Conservation (phyloP, 495 filamentous ascomycete species). For the Tuber microsphaerosporum region DNA sequence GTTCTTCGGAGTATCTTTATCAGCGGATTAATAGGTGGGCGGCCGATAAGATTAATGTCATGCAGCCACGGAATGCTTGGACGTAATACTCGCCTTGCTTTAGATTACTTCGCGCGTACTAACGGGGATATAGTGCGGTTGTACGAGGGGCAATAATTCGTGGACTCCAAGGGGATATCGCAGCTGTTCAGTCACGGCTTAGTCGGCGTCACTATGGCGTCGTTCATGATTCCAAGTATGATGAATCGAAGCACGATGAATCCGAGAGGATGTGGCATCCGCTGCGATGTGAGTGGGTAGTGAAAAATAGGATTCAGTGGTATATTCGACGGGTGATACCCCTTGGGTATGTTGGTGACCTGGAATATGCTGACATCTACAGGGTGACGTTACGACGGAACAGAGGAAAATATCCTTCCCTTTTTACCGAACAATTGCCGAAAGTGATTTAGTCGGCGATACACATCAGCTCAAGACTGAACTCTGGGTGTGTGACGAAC, state of each 20-base stretch:
- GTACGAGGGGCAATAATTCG: constrained; percentile 33
- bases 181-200: constrained; percentile 39
- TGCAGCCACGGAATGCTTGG: constrained; percentile 47
- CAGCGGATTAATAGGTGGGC: constrained; percentile 36
- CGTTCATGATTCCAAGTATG: constrained; percentile 39
- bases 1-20: constrained; percentile 44
- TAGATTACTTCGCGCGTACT: constrained; percentile 5
- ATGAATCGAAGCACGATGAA: constrained; percentile 30
- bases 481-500: constrained; percentile 41
- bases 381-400: constrained; percentile 44
- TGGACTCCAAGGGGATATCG: constrained; percentile 41
- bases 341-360: too few relatives aligned
- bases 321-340: constrained; percentile 41
- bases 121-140: constrained; percentile 39
- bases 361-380: not conserved
- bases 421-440: constrained; percentile 43
- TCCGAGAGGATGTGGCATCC: constrained; percentile 38
- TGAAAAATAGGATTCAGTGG: constrained; percentile 44
- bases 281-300: constrained; percentile 39
- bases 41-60: constrained; percentile 41
- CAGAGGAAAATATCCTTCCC: constrained; percentile 43
- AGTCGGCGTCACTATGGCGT: constrained; percentile 47
- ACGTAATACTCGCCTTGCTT: constrained; percentile 20
- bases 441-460: constrained; percentile 30
- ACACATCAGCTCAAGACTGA: constrained; percentile 39